Conservation (phyloP, 768 basidiomycete species). For the Asterophora lycoperdoides region DNA sequence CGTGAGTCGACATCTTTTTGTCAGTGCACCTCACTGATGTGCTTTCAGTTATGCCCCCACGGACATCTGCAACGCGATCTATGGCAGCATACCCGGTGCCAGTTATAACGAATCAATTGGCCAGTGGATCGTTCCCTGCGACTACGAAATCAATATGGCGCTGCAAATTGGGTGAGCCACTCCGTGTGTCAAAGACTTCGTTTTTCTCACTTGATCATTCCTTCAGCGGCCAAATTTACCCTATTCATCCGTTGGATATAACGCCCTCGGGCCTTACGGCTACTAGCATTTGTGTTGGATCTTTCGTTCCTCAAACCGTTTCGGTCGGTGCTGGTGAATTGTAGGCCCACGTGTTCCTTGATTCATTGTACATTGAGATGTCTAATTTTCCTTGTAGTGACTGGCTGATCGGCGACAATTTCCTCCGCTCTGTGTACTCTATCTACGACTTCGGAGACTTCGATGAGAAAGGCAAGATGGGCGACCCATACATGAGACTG, state of each 20-base stretch:
- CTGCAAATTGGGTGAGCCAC: constrained; percentile 66
- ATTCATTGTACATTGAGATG: background rate
- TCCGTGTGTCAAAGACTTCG: background rate
- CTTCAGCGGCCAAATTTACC: constrained; percentile 69
- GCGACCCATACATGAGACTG: constrained; percentile 74
- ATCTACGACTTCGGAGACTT: constrained; percentile 86
- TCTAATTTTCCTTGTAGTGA: constrained; percentile 45
- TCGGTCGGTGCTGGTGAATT: constrained; percentile 62
- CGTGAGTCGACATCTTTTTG: constrained; percentile 39
- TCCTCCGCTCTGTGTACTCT: constrained; percentile 78
- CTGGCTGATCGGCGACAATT: constrained; percentile 79
- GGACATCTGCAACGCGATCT: constrained; percentile 65
- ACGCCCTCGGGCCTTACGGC: constrained; percentile 45
- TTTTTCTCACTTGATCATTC: constrained; percentile 8
- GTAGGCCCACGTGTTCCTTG: constrained; percentile 35
- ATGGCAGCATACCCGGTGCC: constrained; percentile 62
- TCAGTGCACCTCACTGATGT: constrained; percentile 1
- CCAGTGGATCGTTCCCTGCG: constrained; percentile 74
- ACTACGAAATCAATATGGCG: constrained; percentile 71
- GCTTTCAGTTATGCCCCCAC: constrained; percentile 62
- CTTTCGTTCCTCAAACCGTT: constrained; percentile 64
- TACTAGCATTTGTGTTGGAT: constrained; percentile 56
- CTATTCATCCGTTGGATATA: constrained; percentile 78
- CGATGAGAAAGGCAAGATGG: constrained; percentile 57
- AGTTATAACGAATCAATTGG: constrained; percentile 44